A percentile compares a stretch with the other conserved stretches of the same genome.
Evolutionary conservation across 768 basidiomycete genomes (phyloP).

Genomic region (Boletus barrowsii): DNA sequence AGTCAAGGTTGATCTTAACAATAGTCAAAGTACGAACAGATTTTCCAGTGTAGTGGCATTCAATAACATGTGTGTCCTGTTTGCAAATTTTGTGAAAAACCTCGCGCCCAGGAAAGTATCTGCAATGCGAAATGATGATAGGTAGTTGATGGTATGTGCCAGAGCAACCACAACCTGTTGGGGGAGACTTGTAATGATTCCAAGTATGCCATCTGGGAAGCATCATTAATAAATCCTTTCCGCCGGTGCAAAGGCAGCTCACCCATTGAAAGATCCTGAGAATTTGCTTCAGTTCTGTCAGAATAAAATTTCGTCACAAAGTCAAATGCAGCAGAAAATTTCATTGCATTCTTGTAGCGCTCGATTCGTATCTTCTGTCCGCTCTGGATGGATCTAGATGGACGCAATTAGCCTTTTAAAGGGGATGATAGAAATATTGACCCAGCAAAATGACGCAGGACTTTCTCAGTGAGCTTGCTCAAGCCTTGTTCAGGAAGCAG

Average conservation of each 20-base stretch:
- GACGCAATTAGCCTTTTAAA: constrained; percentile 7
- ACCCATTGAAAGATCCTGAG: constrained; percentile 34
- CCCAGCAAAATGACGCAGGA: constrained; percentile 72
- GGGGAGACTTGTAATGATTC: constrained; percentile 62
- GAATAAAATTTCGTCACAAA: constrained; percentile 65
- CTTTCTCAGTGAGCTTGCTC: constrained; percentile 68
- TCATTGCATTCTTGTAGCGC: constrained; percentile 48
- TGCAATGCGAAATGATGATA: constrained; percentile 72
- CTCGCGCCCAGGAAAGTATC: constrained; percentile 73
- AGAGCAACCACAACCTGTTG: constrained; percentile 67
- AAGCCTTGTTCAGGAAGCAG: constrained; percentile 59
- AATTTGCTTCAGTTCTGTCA: constrained; percentile 42
- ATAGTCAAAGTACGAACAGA: constrained; percentile 39
- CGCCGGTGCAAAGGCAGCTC: not conserved
- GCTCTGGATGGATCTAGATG: constrained; percentile 35
- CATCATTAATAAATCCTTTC: not conserved
- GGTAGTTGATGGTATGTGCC: constrained; percentile 68
- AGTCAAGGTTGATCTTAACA: not conserved
- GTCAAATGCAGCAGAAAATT: constrained; percentile 69
- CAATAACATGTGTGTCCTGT: constrained; percentile 80
- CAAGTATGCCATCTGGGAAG: constrained; percentile 56
- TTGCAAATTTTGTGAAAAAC: constrained; percentile 78
- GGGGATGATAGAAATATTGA: constrained; percentile 28
- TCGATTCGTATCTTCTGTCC: constrained; percentile 60
- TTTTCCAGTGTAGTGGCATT: constrained; percentile 86